Percentiles rank a stretch among this genome's conserved stretches.
Conservation (phyloP, 2,329 filamentous ascomycete species). For the Aspergillus quadrilineatus region DNA sequence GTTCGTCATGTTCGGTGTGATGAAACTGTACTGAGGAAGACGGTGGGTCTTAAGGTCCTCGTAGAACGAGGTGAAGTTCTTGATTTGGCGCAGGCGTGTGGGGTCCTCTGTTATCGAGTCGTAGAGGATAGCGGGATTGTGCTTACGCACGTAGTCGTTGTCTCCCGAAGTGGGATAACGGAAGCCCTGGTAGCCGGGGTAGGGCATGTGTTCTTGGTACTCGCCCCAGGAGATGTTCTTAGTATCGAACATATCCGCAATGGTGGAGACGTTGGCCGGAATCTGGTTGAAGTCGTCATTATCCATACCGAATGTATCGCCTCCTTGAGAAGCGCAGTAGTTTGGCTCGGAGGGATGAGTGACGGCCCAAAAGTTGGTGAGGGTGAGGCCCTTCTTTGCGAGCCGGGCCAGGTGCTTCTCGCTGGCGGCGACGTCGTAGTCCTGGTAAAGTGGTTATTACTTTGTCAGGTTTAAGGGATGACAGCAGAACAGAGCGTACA, state of each 20-base stretch:
- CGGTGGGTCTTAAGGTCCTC: slow-evolving; percentile 62
- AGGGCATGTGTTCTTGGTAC: slow-evolving; percentile 78
- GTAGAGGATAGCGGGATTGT: slow-evolving; percentile 68
- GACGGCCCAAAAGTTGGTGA: slow-evolving; percentile 60
- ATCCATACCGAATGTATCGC: slow-evolving; percentile 71
- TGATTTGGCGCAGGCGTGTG: slow-evolving; percentile 65
- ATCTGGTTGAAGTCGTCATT: slow-evolving; percentile 64
- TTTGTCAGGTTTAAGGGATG: background rate
- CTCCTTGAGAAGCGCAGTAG: slow-evolving; percentile 67
- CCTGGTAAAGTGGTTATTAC: slow-evolving; percentile 24
- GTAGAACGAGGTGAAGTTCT: slow-evolving; percentile 71
- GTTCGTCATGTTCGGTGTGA: slow-evolving; percentile 56
- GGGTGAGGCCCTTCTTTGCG: slow-evolving; percentile 55
- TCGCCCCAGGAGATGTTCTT: slow-evolving; percentile 66
- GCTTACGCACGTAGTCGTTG: slow-evolving; percentile 80
- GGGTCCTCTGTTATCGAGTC: slow-evolving; percentile 60
- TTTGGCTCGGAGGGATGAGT: slow-evolving; percentile 76
- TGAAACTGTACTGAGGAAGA: slow-evolving; percentile 67
- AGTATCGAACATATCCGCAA: slow-evolving; percentile 68
- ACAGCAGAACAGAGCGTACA: slow-evolving; percentile 33
- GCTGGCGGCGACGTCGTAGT: slow-evolving; percentile 62
- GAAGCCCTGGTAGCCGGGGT: slow-evolving; percentile 67
- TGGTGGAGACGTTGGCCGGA: slow-evolving; percentile 61
- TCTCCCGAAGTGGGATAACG: slow-evolving; percentile 59
- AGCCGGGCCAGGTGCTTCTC: slow-evolving; percentile 49